Conservation (phyloP, 1,284 basidiomycete species). For the Fomitopsis palustris region DNA sequence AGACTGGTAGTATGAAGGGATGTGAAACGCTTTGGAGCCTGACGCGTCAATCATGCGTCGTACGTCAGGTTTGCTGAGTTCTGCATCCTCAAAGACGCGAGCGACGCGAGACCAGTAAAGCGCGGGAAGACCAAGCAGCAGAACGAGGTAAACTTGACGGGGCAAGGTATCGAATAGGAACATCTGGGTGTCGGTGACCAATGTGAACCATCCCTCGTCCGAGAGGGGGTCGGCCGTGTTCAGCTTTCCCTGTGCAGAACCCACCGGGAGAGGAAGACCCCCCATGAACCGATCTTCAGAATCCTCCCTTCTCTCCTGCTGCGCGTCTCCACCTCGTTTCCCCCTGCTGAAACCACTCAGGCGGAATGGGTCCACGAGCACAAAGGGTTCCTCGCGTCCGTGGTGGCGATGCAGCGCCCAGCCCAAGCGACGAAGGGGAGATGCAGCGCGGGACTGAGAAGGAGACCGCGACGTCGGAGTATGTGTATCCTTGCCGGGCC, state of each 20-base stretch:
- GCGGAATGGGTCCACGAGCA: conserved; percentile 45
- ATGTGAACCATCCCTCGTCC: conserved; percentile 9
- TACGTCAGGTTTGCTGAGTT: conserved; percentile 70
- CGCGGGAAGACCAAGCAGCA: conserved; percentile 66
- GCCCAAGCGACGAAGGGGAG: conserved; percentile 39
- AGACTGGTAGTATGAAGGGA: conserved; percentile 13
- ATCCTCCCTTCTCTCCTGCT: conserved; percentile 1
- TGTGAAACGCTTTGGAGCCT: conserved; percentile 6
- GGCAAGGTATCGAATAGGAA: conserved; percentile 52
- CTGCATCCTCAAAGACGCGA: conserved; percentile 68
- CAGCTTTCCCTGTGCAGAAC: background rate
- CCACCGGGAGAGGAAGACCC: conserved; percentile 17
- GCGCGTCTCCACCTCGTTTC: conserved; percentile 7
- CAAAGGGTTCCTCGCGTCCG: conserved; percentile 45
- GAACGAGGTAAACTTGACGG: conserved; percentile 56
- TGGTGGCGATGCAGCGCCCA: conserved; percentile 35
- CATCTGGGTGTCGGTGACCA: conserved; percentile 14
- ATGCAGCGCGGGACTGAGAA: conserved; percentile 39
- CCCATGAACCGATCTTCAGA: conserved; percentile 13
- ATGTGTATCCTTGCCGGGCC: conserved; percentile 19
- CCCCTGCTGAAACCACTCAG: conserved; percentile 26
- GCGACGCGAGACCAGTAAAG: conserved; percentile 74
- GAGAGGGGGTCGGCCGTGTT: conserved; percentile 1
- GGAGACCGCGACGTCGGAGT: conserved; percentile 27
- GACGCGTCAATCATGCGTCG: conserved; percentile 60